Percentiles rank a stretch among this genome's conserved stretches.
Evolutionary conservation across 495 filamentous ascomycete species (phyloP).

Genomic region (Talaromyces wortmannii): DNA sequence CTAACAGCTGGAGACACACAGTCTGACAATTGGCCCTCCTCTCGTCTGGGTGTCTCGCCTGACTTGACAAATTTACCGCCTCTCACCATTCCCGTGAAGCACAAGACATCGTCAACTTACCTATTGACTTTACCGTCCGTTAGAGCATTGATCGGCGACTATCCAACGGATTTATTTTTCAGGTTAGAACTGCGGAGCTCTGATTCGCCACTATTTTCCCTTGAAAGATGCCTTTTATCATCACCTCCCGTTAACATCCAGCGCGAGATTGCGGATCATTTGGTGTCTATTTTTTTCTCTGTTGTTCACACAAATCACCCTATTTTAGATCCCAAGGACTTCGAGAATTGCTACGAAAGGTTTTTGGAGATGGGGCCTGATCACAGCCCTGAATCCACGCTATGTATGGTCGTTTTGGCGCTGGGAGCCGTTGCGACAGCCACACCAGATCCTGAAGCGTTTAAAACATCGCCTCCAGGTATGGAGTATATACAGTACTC

Average conservation of each 20-base stretch:
- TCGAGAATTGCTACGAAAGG: constrained; percentile 16
- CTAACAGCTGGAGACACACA: neutral
- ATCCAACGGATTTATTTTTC: constrained; percentile 5
- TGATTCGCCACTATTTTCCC: neutral
- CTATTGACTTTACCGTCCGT: constrained; percentile 1
- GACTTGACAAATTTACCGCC: constrained; percentile 1
- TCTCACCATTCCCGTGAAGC: constrained; percentile 4
- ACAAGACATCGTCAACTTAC: constrained; percentile 3
- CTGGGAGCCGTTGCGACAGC: constrained; percentile 17
- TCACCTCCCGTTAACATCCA: constrained; percentile 8
- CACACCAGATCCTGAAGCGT: constrained; percentile 10
- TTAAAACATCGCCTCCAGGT: constrained; percentile 5
- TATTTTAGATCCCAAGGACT: constrained; percentile 18
- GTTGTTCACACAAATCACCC: constrained; percentile 25
- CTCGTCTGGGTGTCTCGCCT: neutral
- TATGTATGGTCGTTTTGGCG: constrained; percentile 28
- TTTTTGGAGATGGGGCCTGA: constrained; percentile 16
- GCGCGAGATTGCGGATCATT: constrained; percentile 10
- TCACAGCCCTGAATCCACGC: constrained; percentile 16
- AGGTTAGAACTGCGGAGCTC: neutral
- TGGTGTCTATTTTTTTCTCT: constrained; percentile 20
- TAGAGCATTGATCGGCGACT: constrained; percentile 3
- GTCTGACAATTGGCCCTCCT: neutral
- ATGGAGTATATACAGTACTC: constrained; percentile 26
- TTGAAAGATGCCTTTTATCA: neutral